phyloP scores from a whole-genome alignment of 1,139 yeast genomes.

The Kodamaea arcana region DNA sequence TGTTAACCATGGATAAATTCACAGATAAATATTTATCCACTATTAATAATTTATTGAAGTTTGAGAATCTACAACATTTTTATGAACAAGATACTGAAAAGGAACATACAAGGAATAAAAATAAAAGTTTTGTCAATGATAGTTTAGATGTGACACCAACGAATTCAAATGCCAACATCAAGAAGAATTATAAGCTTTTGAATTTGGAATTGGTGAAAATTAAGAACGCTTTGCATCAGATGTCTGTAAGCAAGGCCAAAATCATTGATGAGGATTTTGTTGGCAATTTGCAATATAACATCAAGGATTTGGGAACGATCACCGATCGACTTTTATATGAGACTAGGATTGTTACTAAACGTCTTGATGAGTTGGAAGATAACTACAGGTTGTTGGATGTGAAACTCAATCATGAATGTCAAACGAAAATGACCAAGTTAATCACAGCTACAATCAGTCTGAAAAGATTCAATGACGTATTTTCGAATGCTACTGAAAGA shows the following conservation, averaged over 20 bases:
- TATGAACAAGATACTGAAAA: background rate
- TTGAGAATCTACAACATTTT: conserved; percentile 9
- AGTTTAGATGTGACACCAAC: background rate
- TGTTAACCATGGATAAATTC: conserved; percentile 24
- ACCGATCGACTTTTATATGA: conserved; percentile 81
- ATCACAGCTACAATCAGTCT: conserved; percentile 36
- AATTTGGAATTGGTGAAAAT: conserved; percentile 32
- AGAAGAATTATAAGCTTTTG: conserved; percentile 24
- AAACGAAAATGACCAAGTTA: conserved; percentile 24
- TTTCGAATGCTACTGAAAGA: conserved; percentile 26
- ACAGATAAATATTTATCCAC: conserved; percentile 20
- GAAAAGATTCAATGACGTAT: conserved; percentile 32
- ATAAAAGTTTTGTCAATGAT: background rate
- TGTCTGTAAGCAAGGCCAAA: conserved; percentile 27
- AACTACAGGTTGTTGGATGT: conserved; percentile 48
- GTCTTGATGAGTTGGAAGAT: conserved; percentile 80
- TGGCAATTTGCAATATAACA: conserved; percentile 41
- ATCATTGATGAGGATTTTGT: conserved; percentile 32
- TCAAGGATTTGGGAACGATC: conserved; percentile 62
- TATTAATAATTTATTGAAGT: conserved; percentile 16
- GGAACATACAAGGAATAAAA: background rate
- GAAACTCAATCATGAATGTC: conserved; percentile 28
- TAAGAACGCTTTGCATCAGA: conserved; percentile 25
- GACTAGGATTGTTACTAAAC: conserved; percentile 62
- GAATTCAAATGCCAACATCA: conserved; percentile 16